Evolutionary conservation across 2,329 filamentous ascomycete genomes (phyloP), one percentile per base, ranked within the genome.

Genomic region (Fusarium goolgardi): DNA sequence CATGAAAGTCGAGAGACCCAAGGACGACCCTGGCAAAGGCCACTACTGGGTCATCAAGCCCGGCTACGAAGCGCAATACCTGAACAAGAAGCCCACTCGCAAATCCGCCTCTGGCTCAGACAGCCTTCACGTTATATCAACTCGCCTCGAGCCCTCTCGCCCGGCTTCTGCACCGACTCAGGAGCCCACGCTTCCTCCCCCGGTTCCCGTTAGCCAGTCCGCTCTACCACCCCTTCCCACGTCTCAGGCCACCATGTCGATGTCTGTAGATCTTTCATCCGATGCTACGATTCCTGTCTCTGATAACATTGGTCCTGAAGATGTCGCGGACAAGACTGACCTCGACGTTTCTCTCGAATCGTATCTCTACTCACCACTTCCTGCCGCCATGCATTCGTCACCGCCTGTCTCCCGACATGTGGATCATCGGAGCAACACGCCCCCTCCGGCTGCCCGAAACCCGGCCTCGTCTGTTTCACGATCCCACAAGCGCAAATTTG

Each of bases 21-120:
- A 98, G 83, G 94, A 97, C 76, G 96, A 98, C 75, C 94, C 95
- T 5, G 96, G 96, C 73, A 98, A 98, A 80, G 96, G 96, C 43
- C 95, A 97, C 79, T 98, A 98, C 81, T 98, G 96, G 96, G 88
- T 90, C 43, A 97, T 99, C 74, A 90, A 94, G 75, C 85, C 89
- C n/a, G 95, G 95, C 20, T 93, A 92, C 81, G 96, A 98, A 81
- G 86, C 88, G 64, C 89, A 93, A 70, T 98, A 97, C 78, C 86
- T 97, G 79, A 96, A 95, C 79, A 92, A 96, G 76, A 97, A 95
- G 83, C 86, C 90, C 8, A 79, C 84, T 21, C 85, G 90, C 67
- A 90, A 90, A 75, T 78, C 81, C 57, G 82, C 80, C 55, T 84
- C 80, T 63, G 85, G 80, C 70, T 86, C 81, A 67, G 88, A 86